These are phyloP conservation scores for Cutaneotrichosporon cutaneum DNA, from an alignment of 1,284 basidiomycete species.

Conservation along the genomic window DNA sequence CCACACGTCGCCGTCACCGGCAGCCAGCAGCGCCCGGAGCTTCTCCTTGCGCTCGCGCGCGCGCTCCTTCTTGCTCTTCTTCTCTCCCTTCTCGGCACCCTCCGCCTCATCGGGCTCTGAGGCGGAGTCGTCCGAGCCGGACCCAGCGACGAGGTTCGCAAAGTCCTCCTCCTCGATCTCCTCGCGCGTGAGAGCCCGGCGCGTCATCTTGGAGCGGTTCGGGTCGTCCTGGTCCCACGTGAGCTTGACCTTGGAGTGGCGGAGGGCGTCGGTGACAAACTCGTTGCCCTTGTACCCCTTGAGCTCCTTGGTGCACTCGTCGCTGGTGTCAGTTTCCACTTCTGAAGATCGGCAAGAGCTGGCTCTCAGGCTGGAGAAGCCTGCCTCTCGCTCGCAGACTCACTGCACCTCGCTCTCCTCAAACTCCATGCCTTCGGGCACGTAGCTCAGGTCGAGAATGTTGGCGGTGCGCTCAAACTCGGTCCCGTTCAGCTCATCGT, in stretches of 20 bases:
- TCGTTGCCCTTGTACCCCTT: constrained; percentile 80
- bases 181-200: constrained; percentile 71
- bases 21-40: constrained; percentile 67
- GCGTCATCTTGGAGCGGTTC: constrained; percentile 76
- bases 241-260: constrained; percentile 95
- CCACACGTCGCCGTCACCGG: constrained; percentile 69
- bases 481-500: constrained; percentile 85
- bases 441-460: constrained; percentile 89
- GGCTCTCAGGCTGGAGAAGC: no score
- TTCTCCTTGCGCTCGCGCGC: constrained; percentile 58
- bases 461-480: constrained; percentile 98
- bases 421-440: constrained; percentile 89
- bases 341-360: no score
- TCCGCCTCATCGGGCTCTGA: constrained; percentile 52
- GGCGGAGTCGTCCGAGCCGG: constrained; percentile 57
- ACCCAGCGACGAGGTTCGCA: constrained; percentile 74
- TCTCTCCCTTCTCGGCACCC: constrained; percentile 27
- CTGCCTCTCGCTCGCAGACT: no score
- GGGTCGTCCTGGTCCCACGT: constrained; percentile 99
- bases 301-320: constrained; percentile 71
- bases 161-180: constrained; percentile 90
- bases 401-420: constrained; percentile 71
- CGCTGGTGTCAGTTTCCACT: constrained; percentile 56
- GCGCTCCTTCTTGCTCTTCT: constrained; percentile 53
- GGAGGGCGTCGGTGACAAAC: constrained; percentile 93